Base-by-base conservation (phyloP, 163 green algal species). In the Picocystis sp. region DNA sequence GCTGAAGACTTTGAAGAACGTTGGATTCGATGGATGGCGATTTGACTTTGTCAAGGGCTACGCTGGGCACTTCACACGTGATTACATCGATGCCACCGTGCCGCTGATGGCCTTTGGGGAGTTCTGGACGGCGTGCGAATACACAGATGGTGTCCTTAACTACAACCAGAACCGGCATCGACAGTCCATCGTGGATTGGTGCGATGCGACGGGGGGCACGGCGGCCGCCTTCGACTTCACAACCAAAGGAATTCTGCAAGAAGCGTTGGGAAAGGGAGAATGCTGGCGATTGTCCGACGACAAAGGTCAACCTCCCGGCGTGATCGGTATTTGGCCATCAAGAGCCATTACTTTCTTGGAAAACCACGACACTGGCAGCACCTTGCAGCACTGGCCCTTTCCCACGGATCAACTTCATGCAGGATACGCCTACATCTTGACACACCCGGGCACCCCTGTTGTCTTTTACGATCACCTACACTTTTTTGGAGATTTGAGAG, bases 181-280 rank as follows among this genome's bases (percentile, higher is more conserved):
- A 11, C 87, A 96, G 75, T 77, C 81, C 56, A 93, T 84, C 22
- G 71, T 93, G 38, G 79, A 93, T 71, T 97, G 89, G 89, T 84
- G 81, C 53, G 87, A 97, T 70, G 54, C 56, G 38, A 94, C 87
- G 0, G 81, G 84, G 10, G 81, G 78, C 55, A 93, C 77, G 25
- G 65, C 69, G 12, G 82, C 81, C 3, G 86, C 89, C n/a, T 98
- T 98, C 66, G 89, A 98, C 74, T 97, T 98, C 78, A 97, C 89
- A 42, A 89, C 80, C 61, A 97, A 96, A 67, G 87, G 81, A 41
- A 80, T 92, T 34, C 56, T 92, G 60, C 80, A 93, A 64, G 86
- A 96, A 62, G 86, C 86, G 1, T 74, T 95, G 54, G 58, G 57
- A 11, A 67, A 79, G 6, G 62, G 67, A 22, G 84, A 96, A 76